These are phyloP conservation scores for Microstroma glucosiphilum DNA, from an alignment of 1,284 basidiomycete species.

Conservation along the genomic window DNA sequence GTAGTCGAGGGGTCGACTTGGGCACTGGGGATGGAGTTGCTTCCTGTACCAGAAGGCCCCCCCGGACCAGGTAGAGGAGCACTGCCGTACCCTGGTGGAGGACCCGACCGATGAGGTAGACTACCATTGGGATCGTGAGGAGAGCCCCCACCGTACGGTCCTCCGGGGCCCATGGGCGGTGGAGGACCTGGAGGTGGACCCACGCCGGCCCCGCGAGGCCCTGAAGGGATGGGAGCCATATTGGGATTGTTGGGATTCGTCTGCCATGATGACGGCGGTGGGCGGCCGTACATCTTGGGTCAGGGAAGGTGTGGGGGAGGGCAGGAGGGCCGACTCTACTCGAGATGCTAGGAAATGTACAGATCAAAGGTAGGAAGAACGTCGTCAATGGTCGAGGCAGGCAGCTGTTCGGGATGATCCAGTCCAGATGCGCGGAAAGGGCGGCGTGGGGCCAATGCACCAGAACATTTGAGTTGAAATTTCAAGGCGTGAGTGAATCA, in stretches of 20 bases:
- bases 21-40: constrained; percentile 8
- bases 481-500: neutral
- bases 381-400: too few species aligned
- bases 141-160: too few species aligned
- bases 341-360: neutral
- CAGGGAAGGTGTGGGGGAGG: too few species aligned
- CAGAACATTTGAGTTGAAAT: neutral
- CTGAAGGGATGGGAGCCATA: constrained; percentile 34
- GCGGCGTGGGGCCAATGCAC: neutral
- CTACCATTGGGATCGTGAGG: too few species aligned
- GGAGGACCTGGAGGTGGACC: neutral
- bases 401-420: too few species aligned
- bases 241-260: constrained; percentile 31
- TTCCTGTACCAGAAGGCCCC: constrained; percentile 2
- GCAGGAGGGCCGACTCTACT: too few species aligned
- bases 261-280: constrained; percentile 22
- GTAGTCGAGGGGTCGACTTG: constrained; percentile 54
- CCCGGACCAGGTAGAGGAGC: constrained; percentile 8
- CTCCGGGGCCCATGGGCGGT: too few species aligned
- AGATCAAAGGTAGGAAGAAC: neutral
- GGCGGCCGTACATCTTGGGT: constrained; percentile 2
- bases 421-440: neutral
- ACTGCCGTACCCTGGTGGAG: constrained; percentile 16
- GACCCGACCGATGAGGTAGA: neutral
- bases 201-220: constrained; percentile 17